Percentiles rank a stretch among this genome's conserved stretches.
Conservation (phyloP, 2,329 filamentous ascomycete genomes). For the Ceratocystis ficicola region DNA sequence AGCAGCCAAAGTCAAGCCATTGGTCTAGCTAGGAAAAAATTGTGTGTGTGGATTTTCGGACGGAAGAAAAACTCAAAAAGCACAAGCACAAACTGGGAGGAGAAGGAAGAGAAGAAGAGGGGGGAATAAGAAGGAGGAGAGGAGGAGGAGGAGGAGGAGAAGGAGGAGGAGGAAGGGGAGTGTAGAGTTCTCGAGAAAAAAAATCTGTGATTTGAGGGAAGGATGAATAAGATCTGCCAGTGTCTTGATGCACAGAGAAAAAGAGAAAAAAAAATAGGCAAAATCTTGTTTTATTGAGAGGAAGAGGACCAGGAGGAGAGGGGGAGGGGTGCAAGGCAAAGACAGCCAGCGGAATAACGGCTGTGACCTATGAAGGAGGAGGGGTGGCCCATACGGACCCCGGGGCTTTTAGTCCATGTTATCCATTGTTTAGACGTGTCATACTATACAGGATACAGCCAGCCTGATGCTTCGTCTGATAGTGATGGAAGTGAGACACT, state of each 20-base stretch:
- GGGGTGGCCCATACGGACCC: not conserved
- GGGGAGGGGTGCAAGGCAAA: not conserved
- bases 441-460: not conserved
- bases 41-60: constrained; percentile 7
- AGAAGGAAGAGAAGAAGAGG: not conserved
- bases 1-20: not conserved
- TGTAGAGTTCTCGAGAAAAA: constrained; percentile 7
- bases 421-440: not conserved
- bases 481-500: not conserved
- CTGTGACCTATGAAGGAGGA: not conserved
- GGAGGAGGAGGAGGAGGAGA: not conserved
- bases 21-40: not conserved
- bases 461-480: constrained; percentile 1
- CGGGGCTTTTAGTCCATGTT: not conserved
- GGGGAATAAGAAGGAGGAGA: not conserved
- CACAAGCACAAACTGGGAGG: constrained; percentile 8
- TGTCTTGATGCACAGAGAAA: not conserved
- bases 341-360: constrained; percentile 1
- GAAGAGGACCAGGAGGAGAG: not conserved
- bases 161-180: constrained; percentile 14
- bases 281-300: not conserved
- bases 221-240: constrained; percentile 10
- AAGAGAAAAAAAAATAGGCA: not conserved
- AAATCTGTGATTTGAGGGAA: constrained; percentile 5
- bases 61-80: constrained; percentile 9